A percentile compares a stretch with the other conserved stretches of the same genome.
These are phyloP conservation scores for Blastobotrys parvus DNA, from an alignment of 805 yeast species.

Conservation along the genomic window DNA sequence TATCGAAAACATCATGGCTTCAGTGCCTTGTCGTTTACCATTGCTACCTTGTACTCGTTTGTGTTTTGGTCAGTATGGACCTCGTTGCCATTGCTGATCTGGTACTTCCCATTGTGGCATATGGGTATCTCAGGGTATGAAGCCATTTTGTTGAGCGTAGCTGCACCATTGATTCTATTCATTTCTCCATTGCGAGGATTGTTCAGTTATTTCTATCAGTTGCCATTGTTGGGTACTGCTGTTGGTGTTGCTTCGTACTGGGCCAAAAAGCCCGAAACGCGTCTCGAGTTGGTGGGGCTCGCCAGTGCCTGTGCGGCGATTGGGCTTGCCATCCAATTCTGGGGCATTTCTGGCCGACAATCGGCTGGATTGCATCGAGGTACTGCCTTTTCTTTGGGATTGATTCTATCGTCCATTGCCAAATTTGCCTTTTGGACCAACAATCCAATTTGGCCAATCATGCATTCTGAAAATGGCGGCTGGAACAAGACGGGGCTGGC, in stretches of 20 bases:
- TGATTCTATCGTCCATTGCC: slow-evolving; percentile 61
- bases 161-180: slow-evolving; percentile 51
- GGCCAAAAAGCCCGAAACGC: slow-evolving; percentile 56
- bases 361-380: slow-evolving; percentile 35
- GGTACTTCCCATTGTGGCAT: slow-evolving; percentile 98
- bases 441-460: slow-evolving; percentile 94
- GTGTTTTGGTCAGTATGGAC: slow-evolving; percentile 82
- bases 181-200: slow-evolving; percentile 37
- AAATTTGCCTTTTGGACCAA: slow-evolving; percentile 75
- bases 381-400: slow-evolving; percentile 59
- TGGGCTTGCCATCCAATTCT: slow-evolving; percentile 49
- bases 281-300: slow-evolving; percentile 55
- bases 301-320: slow-evolving; percentile 60
- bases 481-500: slow-evolving; percentile 62
- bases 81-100: slow-evolving; percentile 73
- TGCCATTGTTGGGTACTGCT: slow-evolving; percentile 46
- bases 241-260: slow-evolving; percentile 72
- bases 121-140: slow-evolving; percentile 98
- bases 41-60: slow-evolving; percentile 49
- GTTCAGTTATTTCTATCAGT: slow-evolving; percentile 39
- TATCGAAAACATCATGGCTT: slow-evolving; percentile 20
- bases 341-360: slow-evolving; percentile 29
- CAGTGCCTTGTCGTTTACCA: slow-evolving; percentile 23
- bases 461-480: slow-evolving; percentile 82
- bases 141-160: slow-evolving; percentile 48